Percentiles rank a stretch among this genome's conserved stretches.
phyloP scores from a whole-genome alignment of 768 basidiomycete species.

The Mycena albidolilacea region DNA sequence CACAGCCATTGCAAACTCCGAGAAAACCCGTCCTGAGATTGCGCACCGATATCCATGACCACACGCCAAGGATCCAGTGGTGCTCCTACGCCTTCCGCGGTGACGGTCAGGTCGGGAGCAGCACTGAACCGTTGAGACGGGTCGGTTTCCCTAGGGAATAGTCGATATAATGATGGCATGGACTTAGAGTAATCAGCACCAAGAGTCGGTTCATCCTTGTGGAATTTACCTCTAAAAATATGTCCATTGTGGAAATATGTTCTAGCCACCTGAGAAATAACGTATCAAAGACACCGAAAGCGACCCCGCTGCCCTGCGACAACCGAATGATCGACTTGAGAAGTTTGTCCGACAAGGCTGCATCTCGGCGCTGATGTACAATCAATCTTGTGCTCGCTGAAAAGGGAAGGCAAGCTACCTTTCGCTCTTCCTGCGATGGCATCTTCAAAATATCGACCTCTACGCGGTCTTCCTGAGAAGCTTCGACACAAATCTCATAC shows the following conservation, averaged over 20 bases:
- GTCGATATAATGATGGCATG: constrained; percentile 65
- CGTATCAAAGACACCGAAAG: constrained; percentile 71
- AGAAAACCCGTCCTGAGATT: constrained; percentile 59
- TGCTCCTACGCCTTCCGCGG: constrained; percentile 47
- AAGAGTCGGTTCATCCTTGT: background rate
- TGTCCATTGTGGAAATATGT: constrained; percentile 51
- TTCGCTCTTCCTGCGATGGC: constrained; percentile 26
- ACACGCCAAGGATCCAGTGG: constrained; percentile 70
- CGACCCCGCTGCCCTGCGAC: constrained; percentile 61
- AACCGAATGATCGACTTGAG: constrained; percentile 70
- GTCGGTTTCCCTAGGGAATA: constrained; percentile 72
- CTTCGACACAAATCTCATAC: constrained; percentile 68
- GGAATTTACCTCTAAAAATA: constrained; percentile 57
- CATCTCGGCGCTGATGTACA: constrained; percentile 38
- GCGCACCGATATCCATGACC: constrained; percentile 59
- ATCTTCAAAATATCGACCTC: constrained; percentile 35
- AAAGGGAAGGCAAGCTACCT: constrained; percentile 33
- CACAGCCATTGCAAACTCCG: constrained; percentile 72
- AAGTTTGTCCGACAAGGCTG: constrained; percentile 55
- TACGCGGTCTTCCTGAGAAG: constrained; percentile 51
- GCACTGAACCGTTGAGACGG: constrained; percentile 56
- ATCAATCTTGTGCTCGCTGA: background rate
- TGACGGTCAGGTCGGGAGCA: constrained; percentile 48
- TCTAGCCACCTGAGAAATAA: constrained; percentile 75
- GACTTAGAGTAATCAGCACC: constrained; percentile 52